Evolutionary conservation across 768 basidiomycete species (phyloP), one percentile per base, ranked within the genome.

Genomic region (Rhizopogon roseolus): DNA sequence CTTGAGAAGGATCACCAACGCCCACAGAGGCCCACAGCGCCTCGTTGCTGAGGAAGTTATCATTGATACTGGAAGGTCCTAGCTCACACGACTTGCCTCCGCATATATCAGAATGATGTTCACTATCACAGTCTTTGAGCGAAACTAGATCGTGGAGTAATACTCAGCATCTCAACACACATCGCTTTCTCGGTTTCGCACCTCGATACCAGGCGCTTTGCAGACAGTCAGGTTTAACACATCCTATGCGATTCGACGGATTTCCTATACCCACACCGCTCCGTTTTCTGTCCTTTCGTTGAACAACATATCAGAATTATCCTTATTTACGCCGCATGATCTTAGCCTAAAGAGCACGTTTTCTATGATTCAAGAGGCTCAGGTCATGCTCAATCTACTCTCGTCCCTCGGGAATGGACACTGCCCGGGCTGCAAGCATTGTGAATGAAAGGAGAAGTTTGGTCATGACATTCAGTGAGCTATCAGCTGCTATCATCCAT

Each of bases 391-490:
- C 6, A 37, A 53, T 37, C 54, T 61, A 9, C 58, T 67, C 55
- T 38, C 44, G 0, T 59, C 64, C 52, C 60, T 75, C 57, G 78
- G 79, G 64, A 80, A 89, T 64, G 81, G 81, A 58, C 61, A 81
- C 3, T 93, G 90, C 74, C 89, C 90, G 9, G 91, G 91, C 19
- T 93, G 90, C 74, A 88, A 86, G 67, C 75, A 75, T 88, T 38
- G 85, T 92, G 17, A 86, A 82, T 57, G 89, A 91, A 63, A 76
- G 81, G 60, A 90, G 88, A 49, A 90, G 90, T 28, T 78, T 95
- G 19, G 94, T 98, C 40, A 94, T 98, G 63, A 90, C 93, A 39
- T 97, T 98, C 65, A 95, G 93, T 96, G 64, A 67, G 89, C 80
- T 37, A n/a, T 22, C 14, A 48, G 8, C 7, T 48, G 16, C 40